A percentile compares a stretch with the other conserved stretches of the same genome.
These are phyloP conservation scores for Myriosclerotinia duriaeana DNA, from an alignment of 2,329 filamentous ascomycete genomes.

Conservation along the genomic window DNA sequence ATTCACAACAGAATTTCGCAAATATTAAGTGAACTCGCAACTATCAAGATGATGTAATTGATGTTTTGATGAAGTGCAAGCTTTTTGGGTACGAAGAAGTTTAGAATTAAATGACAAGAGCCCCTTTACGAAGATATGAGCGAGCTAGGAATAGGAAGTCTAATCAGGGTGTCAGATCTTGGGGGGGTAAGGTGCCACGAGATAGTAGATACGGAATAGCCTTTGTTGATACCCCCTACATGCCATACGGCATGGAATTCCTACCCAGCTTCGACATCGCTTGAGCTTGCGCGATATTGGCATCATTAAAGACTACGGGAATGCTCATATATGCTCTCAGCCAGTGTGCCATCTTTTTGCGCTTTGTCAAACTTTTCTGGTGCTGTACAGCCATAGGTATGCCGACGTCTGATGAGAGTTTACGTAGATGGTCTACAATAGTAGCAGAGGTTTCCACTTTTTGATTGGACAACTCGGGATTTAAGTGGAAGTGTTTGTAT, in stretches of 20 bases:
- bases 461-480: slow-evolving; percentile 23
- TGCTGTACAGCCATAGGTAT: slow-evolving; percentile 52
- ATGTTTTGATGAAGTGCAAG: neutral
- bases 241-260: too few species aligned
- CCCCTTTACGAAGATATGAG: neutral
- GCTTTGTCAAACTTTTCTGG: slow-evolving; percentile 54
- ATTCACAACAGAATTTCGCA: too few species aligned
- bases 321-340: slow-evolving; percentile 40
- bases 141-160: neutral
- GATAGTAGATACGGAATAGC: too few species aligned
- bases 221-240: too few species aligned
- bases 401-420: slow-evolving; percentile 40
- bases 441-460: slow-evolving; percentile 16
- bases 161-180: too few species aligned
- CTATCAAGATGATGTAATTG: neutral
- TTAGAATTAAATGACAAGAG: neutral
- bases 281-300: too few species aligned
- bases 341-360: slow-evolving; percentile 46
- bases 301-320: too few species aligned
- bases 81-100: neutral
- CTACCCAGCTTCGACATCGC: too few species aligned
- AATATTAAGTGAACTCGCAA: too few species aligned
- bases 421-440: neutral
- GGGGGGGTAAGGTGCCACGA: too few species aligned
- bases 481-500: slow-evolving; percentile 17